Evolutionary conservation across 768 basidiomycete genomes (phyloP).

Genomic region (Suillus spraguei): DNA sequence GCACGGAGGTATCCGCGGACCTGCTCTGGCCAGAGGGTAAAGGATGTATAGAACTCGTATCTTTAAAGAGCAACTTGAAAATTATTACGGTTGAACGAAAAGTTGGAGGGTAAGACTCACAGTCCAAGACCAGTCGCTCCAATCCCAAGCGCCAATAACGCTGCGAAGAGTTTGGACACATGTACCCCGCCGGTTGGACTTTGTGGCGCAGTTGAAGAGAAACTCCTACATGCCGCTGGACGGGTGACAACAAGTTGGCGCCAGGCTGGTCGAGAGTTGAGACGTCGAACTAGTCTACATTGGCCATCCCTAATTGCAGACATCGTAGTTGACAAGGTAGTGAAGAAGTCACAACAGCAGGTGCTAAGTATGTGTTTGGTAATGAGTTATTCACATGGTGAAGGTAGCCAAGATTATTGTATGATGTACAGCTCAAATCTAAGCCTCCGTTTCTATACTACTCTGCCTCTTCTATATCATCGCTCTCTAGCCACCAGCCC

Average conservation of each 20-base stretch:
- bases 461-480: constrained; percentile 56
- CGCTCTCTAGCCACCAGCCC: constrained; percentile 49
- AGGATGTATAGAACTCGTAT: constrained; percentile 54
- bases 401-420: background rate
- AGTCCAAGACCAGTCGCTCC: constrained; percentile 46
- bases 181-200: constrained; percentile 15
- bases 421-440: background rate
- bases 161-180: constrained; percentile 42
- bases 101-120: constrained; percentile 31
- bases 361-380: background rate
- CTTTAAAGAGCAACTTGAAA: constrained; percentile 31
- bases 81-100: background rate
- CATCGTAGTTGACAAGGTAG: background rate
- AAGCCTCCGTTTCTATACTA: constrained; percentile 10
- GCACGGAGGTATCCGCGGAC: constrained; percentile 65
- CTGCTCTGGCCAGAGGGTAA: constrained; percentile 69
- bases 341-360: background rate
- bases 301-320: background rate
- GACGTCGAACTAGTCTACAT: background rate
- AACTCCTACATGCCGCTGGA: background rate
- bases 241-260: background rate
- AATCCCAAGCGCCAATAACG: constrained; percentile 38
- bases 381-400: too few relatives aligned
- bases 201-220: constrained; percentile 16
- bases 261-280: constrained; percentile 5